phyloP scores from a whole-genome alignment of 257 asterid genomes.

The Ophiorrhiza pumila region DNA sequence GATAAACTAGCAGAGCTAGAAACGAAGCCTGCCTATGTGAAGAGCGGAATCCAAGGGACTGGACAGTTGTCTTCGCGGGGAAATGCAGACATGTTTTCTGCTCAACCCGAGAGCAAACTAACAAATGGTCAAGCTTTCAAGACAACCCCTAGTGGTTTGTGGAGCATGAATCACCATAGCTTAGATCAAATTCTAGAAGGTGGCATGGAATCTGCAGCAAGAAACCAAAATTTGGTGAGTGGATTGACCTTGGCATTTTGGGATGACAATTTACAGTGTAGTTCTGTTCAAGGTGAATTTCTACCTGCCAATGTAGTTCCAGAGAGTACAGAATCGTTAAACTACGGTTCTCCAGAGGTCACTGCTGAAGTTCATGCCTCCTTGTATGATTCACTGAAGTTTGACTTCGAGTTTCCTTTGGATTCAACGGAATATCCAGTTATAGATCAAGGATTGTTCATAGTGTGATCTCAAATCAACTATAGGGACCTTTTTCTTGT shows the following conservation, averaged over 20 bases:
- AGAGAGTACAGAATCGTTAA: slow-evolving; percentile 31
- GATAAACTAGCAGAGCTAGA: slow-evolving; percentile 20
- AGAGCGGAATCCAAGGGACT: slow-evolving; percentile 20
- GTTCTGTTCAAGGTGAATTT: slow-evolving; percentile 37
- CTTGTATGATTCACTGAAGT: slow-evolving; percentile 45
- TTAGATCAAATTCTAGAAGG: slow-evolving; percentile 34
- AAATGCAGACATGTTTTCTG: slow-evolving; percentile 33
- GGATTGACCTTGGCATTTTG: slow-evolving; percentile 36
- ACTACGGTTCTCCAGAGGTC: slow-evolving; percentile 36
- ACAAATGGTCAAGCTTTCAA: slow-evolving; percentile 24
- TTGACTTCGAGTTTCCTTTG: slow-evolving; percentile 42
- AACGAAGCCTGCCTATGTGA: slow-evolving; percentile 22
- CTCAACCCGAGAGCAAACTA: slow-evolving; percentile 35
- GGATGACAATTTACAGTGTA: slow-evolving; percentile 39
- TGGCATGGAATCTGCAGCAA: slow-evolving; percentile 30
- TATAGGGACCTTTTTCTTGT: slow-evolving; percentile 8
- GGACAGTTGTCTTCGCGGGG: slow-evolving; percentile 29
- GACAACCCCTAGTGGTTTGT: slow-evolving; percentile 29
- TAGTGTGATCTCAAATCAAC: slow-evolving; percentile 38
- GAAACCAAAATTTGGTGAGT: slow-evolving; percentile 30
- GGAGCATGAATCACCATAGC: slow-evolving; percentile 37
- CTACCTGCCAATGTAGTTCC: slow-evolving; percentile 28
- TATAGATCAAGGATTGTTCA: slow-evolving; percentile 66
- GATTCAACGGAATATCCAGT: slow-evolving; percentile 61
- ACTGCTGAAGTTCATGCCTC: slow-evolving; percentile 39